Evolutionary conservation across 2,329 filamentous ascomycete genomes (phyloP).

Genomic region (Talaromyces piceae): DNA sequence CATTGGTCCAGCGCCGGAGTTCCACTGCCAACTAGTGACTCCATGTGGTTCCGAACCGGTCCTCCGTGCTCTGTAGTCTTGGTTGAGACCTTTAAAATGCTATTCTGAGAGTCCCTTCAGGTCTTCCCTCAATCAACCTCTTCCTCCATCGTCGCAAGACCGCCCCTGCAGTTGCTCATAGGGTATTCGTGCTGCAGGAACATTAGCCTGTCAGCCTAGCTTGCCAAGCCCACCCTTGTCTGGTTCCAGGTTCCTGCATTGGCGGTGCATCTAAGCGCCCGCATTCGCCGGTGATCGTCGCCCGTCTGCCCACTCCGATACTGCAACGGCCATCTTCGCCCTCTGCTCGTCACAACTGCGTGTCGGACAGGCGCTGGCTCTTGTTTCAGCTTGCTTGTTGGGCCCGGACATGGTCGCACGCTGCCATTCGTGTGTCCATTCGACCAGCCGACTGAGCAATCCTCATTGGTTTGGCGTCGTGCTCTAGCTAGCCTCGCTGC

Average conservation of each 20-base stretch:
- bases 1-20: too few species aligned
- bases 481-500: background rate
- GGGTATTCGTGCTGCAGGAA: background rate
- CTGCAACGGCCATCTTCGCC: background rate
- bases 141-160: background rate
- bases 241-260: conserved; percentile 6
- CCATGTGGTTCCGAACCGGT: too few species aligned
- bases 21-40: too few species aligned
- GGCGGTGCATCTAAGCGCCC: conserved; percentile 8
- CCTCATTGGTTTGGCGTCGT: too few species aligned
- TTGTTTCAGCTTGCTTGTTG: background rate
- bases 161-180: background rate
- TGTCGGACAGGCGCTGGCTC: background rate
- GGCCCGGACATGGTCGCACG: background rate
- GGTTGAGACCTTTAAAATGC: too few species aligned
- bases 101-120: background rate
- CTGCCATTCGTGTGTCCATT: background rate
- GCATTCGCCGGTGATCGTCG: background rate
- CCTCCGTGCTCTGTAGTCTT: too few species aligned
- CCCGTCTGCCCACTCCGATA: background rate
- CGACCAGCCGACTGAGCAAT: too few species aligned
- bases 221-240: background rate
- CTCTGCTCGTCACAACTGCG: background rate
- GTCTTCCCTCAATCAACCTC: background rate
- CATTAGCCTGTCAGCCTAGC: background rate